Base-by-base conservation (phyloP, 495 filamentous ascomycete species). In the Letharia lupina region DNA sequence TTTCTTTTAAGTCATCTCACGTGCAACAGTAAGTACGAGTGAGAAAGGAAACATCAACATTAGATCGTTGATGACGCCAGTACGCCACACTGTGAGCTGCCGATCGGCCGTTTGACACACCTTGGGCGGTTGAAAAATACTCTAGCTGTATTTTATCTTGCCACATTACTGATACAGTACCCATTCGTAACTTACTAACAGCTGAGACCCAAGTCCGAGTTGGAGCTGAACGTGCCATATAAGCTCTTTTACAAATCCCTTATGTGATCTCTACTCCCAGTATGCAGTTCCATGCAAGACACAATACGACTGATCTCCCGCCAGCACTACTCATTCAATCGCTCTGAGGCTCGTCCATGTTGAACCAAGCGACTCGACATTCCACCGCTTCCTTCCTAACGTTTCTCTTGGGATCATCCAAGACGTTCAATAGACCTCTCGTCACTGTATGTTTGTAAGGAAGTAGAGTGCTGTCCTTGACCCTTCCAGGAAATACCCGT, bases 341-440 rank as follows among this genome's bases (percentile, higher is more conserved):
- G 56, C 68, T 69, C 28, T 69, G 57, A 6, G 79, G 81, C 28
- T 86, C 86, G 78, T 87, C 88, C 73, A 89, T 77, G 28, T 82
- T 81, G 50, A 87, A 75, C 88, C 88, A 91, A 54, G 77, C 83
- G n/a, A 76, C 79, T 44, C 88, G 70, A 73, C 86, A 88, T 77
- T 84, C 83, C 40, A 91, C 88, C 37, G 86, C 88, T 57, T 85
- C 84, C 70, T 84, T 84, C 42, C 88, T 80, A 7, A 91, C 88
- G 69, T 78, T 78, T 48, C 88, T 76, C 77, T 85, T 89, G 44
- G 80, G 81, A 72, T 91, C 88, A 79, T 91, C 88, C 67, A 90
- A 68, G 15, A 81, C 78, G 10, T 60, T 66, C 56, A 77, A 72
- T 72, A 91, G 76, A 16, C 77, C 75, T 65, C 80, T 80, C 57